phyloP scores from a whole-genome alignment of 2,329 filamentous ascomycete genomes.

The Botrytis medusae region DNA sequence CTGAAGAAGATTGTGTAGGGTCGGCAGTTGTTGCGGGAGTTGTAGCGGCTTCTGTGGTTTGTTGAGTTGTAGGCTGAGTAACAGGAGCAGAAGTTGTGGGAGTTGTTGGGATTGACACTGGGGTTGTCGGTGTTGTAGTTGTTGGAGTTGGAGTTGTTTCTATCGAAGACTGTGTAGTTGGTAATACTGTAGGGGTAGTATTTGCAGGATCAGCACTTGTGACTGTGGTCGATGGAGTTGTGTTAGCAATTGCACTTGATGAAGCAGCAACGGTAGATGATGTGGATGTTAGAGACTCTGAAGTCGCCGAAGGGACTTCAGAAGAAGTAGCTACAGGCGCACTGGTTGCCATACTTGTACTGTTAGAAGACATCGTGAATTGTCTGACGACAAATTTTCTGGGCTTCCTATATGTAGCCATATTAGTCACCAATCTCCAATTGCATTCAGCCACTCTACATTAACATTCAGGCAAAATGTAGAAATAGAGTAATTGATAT shows the following conservation, averaged over 20 bases:
- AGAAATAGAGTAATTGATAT: not conserved
- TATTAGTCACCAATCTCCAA: constrained; percentile 27
- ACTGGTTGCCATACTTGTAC: constrained; percentile 35
- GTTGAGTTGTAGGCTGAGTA: too few species aligned
- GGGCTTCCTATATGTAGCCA: constrained; percentile 27
- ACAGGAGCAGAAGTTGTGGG: not conserved
- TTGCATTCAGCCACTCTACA: constrained; percentile 3
- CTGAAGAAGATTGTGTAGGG: constrained; percentile 28
- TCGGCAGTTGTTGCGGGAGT: constrained; percentile 30
- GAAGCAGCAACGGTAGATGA: constrained; percentile 12
- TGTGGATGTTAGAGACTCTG: constrained; percentile 7
- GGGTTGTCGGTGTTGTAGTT: constrained; percentile 29
- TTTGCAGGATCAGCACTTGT: constrained; percentile 22
- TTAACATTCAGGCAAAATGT: constrained; percentile 5
- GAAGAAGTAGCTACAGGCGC: constrained; percentile 21
- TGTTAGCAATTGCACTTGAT: constrained; percentile 37
- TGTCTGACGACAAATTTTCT: constrained; percentile 28
- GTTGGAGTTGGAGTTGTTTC: constrained; percentile 17
- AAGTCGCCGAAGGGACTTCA: constrained; percentile 27
- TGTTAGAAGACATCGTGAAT: constrained; percentile 36
- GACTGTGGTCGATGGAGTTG: constrained; percentile 31
- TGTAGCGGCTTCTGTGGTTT: not conserved
- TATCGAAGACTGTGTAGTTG: constrained; percentile 22
- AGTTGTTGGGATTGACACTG: constrained; percentile 21
- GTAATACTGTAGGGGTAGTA: not conserved